A percentile compares a stretch with the other conserved stretches of the same genome.
Conservation (phyloP, 2,329 filamentous ascomycete genomes). For the Orbilia quercus region DNA sequence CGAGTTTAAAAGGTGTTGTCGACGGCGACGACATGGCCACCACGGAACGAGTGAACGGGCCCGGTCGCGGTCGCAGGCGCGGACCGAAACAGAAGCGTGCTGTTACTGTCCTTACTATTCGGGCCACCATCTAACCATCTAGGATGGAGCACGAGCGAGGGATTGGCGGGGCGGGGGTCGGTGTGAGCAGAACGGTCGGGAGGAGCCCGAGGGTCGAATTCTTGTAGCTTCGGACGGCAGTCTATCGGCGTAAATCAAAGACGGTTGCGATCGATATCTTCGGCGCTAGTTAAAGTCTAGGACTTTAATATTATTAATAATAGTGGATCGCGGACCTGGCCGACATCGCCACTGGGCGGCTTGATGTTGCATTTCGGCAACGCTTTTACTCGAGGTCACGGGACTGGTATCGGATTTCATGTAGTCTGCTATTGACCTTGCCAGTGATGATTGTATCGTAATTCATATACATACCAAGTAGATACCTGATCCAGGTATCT, state of each 20-base stretch:
- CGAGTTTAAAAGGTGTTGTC: conserved; percentile 25
- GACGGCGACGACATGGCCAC: conserved; percentile 1
- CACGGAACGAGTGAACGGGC: neutral
- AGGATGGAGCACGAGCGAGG: conserved; percentile 43
- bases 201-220: conserved; percentile 38
- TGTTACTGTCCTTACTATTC: neutral
- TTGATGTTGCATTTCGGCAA: conserved; percentile 10
- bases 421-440: too few species aligned
- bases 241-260: too few species aligned
- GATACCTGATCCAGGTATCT: too few species aligned
- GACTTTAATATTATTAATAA: neutral
- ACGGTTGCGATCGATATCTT: neutral
- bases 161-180: neutral
- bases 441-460: too few species aligned
- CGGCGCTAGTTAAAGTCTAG: conserved; percentile 3
- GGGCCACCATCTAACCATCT: conserved; percentile 24
- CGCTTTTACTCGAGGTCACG: neutral
- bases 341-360: conserved; percentile 27
- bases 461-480: too few species aligned
- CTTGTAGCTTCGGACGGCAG: too few species aligned
- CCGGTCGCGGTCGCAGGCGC: neutral
- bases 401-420: too few species aligned
- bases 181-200: conserved; percentile 25
- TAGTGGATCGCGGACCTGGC: conserved; percentile 24
- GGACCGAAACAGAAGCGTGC: conserved; percentile 5